phyloP scores from a whole-genome alignment of 2,329 filamentous ascomycete species.

The Metarhizium brunneum region DNA sequence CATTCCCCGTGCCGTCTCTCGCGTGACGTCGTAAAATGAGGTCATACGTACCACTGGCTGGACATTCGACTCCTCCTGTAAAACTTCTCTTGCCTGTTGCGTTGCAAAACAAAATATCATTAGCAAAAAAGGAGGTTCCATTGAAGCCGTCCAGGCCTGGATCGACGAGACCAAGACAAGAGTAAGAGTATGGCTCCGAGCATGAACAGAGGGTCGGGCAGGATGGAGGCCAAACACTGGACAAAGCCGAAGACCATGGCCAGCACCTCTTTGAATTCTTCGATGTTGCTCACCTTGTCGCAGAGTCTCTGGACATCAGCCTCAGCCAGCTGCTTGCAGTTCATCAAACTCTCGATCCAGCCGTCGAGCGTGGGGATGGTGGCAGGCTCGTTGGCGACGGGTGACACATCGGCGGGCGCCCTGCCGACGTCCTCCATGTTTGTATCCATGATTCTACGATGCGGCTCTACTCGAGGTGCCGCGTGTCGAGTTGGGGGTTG shows the following conservation, averaged over 20 bases:
- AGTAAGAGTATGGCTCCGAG: not conserved
- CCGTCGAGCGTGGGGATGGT: constrained; percentile 90
- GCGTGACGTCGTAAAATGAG: not conserved
- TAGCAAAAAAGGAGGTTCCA: not conserved
- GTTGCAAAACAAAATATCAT: constrained; percentile 14
- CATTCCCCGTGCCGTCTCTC: not conserved
- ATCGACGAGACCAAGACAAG: not conserved
- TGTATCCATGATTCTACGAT: constrained; percentile 63
- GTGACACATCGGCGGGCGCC: constrained; percentile 68
- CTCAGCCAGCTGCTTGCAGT: constrained; percentile 95
- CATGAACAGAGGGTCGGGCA: not conserved
- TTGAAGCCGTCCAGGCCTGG: not conserved
- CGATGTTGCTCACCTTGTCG: constrained; percentile 66
- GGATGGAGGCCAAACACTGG: not conserved
- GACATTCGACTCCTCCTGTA: constrained; percentile 97
- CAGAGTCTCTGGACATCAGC: constrained; percentile 91
- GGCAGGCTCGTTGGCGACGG: constrained; percentile 66
- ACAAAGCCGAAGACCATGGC: not conserved
- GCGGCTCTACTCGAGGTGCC: constrained; percentile 11
- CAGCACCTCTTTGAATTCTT: constrained; percentile 1
- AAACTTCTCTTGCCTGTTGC: constrained; percentile 77
- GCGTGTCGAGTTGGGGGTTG: constrained; percentile 10
- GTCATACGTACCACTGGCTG: constrained; percentile 77
- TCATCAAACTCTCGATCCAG: constrained; percentile 98
- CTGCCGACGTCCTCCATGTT: constrained; percentile 98